These are phyloP conservation scores for Rhazya stricta DNA, from an alignment of 257 asterid genomes.

Conservation along the genomic window DNA sequence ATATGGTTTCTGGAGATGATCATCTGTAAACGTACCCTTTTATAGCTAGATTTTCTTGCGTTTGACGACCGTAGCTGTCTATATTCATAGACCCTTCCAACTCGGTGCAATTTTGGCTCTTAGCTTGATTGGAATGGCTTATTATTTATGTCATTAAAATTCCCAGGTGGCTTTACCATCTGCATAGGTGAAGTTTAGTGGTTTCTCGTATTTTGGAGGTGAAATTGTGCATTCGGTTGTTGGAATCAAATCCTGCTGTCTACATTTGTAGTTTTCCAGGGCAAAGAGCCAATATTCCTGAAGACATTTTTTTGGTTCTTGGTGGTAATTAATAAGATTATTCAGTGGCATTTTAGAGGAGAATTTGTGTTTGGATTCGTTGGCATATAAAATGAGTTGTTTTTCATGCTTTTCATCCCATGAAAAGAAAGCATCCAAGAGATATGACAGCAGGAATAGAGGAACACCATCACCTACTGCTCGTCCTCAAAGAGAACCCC, in stretches of 20 bases:
- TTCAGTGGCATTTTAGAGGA: not conserved
- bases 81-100: slow-evolving; percentile 9
- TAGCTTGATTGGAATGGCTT: not conserved
- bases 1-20: not conserved
- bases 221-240: not conserved
- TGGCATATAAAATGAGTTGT: slow-evolving; percentile 50
- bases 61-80: slow-evolving; percentile 12
- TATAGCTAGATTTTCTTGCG: slow-evolving; percentile 2
- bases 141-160: not conserved
- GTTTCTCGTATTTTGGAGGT: slow-evolving; percentile 11
- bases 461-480: slow-evolving; percentile 20
- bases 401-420: slow-evolving; percentile 68
- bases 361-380: not conserved
- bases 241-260: not conserved
- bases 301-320: not conserved
- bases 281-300: not conserved
- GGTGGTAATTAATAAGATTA: not conserved
- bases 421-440: slow-evolving; percentile 41
- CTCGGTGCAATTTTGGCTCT: not conserved
- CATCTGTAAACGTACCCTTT: not conserved
- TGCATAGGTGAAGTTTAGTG: slow-evolving; percentile 5
- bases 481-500: slow-evolving; percentile 29
- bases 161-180: slow-evolving; percentile 15
- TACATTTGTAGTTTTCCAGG: not conserved
- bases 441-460: slow-evolving; percentile 15